Evolutionary conservation across 352 stramenopile genomes (phyloP).

Genomic region (Phytophthora pluvialis): DNA sequence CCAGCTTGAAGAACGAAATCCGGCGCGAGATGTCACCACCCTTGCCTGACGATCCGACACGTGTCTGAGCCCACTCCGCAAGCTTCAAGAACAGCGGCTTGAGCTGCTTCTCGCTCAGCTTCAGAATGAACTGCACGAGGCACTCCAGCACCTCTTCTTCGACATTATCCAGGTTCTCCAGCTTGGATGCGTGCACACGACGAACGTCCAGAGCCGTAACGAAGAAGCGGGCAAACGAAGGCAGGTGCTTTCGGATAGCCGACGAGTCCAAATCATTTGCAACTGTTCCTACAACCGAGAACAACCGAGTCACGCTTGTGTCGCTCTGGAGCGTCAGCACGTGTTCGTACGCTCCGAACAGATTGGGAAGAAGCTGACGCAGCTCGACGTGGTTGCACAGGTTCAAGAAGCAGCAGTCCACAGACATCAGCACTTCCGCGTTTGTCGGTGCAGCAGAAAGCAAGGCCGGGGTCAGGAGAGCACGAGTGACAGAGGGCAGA

Average conservation of each 20-base stretch:
- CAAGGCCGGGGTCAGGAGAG: conserved; percentile 62
- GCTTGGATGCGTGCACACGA: conserved; percentile 62
- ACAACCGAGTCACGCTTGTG: conserved; percentile 65
- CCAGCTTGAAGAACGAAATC: conserved; percentile 84
- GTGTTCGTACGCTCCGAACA: conserved; percentile 76
- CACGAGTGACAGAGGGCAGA: conserved; percentile 64
- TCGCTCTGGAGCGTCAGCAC: conserved; percentile 59
- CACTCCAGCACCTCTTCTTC: conserved; percentile 83
- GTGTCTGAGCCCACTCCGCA: conserved; percentile 73
- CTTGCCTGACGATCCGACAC: conserved; percentile 32
- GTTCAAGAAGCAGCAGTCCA: conserved; percentile 73
- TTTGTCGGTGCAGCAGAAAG: conserved; percentile 39
- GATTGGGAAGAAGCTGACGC: conserved; percentile 71
- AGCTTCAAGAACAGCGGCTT: conserved; percentile 91
- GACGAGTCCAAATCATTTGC: conserved; percentile 57
- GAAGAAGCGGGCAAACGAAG: conserved; percentile 86
- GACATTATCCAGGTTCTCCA: conserved; percentile 68
- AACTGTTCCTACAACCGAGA: conserved; percentile 73
- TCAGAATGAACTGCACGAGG: conserved; percentile 84
- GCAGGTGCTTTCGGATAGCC: conserved; percentile 67
- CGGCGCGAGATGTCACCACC: conserved; percentile 55
- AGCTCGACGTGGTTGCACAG: conserved; percentile 76
- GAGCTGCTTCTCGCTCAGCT: conserved; percentile 90
- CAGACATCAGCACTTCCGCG: conserved; percentile 52
- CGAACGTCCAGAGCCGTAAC: conserved; percentile 78